Conservation (phyloP, 805 yeast species). For the Candida nemodendra region DNA sequence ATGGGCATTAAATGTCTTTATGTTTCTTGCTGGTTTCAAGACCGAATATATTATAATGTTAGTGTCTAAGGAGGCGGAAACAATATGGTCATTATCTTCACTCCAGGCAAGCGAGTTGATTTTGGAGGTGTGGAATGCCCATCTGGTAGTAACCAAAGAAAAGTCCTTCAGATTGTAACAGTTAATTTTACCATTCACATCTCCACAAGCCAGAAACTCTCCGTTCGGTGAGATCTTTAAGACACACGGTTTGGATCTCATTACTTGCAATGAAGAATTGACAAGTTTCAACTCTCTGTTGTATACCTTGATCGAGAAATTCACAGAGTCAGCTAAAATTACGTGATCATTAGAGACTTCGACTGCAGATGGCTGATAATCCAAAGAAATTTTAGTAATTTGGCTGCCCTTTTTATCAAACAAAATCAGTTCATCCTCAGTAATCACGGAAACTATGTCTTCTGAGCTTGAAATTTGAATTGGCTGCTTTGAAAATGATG, state of each 20-base stretch:
- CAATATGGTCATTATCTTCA: slow-evolving; percentile 65
- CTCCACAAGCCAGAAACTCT: slow-evolving; percentile 77
- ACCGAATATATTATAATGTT: slow-evolving; percentile 79
- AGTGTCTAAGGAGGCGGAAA: slow-evolving; percentile 83
- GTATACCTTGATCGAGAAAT: slow-evolving; percentile 42
- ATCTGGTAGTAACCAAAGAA: slow-evolving; percentile 72
- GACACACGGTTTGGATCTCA: slow-evolving; percentile 62
- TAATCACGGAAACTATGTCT: slow-evolving; percentile 41
- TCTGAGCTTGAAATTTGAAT: slow-evolving; percentile 38
- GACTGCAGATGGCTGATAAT: slow-evolving; percentile 44
- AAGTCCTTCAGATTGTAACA: slow-evolving; percentile 58
- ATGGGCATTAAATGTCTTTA: slow-evolving; percentile 77
- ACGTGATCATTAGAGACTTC: slow-evolving; percentile 42
- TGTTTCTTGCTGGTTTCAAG: slow-evolving; percentile 69
- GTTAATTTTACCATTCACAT: slow-evolving; percentile 80
- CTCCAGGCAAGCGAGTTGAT: slow-evolving; percentile 81
- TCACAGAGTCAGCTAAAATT: slow-evolving; percentile 48
- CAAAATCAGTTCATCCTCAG: slow-evolving; percentile 41
- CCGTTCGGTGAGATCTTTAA: slow-evolving; percentile 72
- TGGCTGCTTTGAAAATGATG: slow-evolving; percentile 49
- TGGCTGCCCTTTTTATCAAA: slow-evolving; percentile 34
- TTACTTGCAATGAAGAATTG: slow-evolving; percentile 31
- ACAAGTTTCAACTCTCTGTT: slow-evolving; percentile 19
- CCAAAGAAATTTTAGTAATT: slow-evolving; percentile 30
- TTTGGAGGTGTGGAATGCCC: slow-evolving; percentile 93